Percentiles rank a stretch among this genome's conserved stretches.
Conservation (phyloP, 2,329 filamentous ascomycete genomes). For the Phyllosticta capitalensis region DNA sequence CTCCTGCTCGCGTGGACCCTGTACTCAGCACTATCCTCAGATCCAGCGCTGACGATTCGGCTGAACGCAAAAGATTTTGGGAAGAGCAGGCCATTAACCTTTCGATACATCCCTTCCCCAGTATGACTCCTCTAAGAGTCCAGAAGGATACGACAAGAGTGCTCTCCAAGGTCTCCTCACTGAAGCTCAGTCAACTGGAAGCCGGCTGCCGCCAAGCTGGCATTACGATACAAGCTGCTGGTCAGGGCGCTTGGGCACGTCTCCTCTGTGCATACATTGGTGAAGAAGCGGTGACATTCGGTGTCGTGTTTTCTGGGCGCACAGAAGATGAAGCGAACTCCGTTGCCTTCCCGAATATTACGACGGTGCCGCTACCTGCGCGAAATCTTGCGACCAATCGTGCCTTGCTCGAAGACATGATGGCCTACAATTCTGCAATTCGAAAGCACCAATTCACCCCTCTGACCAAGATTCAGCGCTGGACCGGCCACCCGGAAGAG, state of each 20-base stretch:
- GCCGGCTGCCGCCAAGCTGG: constrained; percentile 45
- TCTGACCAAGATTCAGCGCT: constrained; percentile 61
- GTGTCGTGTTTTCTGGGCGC: constrained; percentile 69
- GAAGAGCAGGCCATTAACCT: constrained; percentile 41
- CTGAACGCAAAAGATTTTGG: constrained; percentile 51
- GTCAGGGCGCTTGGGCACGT: constrained; percentile 70
- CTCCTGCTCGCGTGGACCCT: constrained; percentile 29
- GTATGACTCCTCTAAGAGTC: constrained; percentile 54
- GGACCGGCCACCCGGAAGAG: constrained; percentile 55
- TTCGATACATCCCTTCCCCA: constrained; percentile 63
- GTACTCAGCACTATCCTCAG: constrained; percentile 38
- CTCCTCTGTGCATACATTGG: constrained; percentile 69
- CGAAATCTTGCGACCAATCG: constrained; percentile 44
- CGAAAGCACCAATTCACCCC: constrained; percentile 64
- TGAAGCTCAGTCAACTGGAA: constrained; percentile 42
- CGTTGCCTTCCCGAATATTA: constrained; percentile 67
- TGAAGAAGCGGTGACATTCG: constrained; percentile 65
- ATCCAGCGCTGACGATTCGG: constrained; percentile 22
- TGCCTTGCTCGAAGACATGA: constrained; percentile 52
- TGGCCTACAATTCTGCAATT: constrained; percentile 54
- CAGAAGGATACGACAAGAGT: constrained; percentile 26
- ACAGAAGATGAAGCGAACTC: constrained; percentile 49
- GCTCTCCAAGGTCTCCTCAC: constrained; percentile 28
- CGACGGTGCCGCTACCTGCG: constrained; percentile 66
- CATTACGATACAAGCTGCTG: constrained; percentile 66